Percentiles rank a stretch among this genome's conserved stretches.
Conservation (phyloP, 208 protist genomes). For the Acanthamoeba castellanii region DNA sequence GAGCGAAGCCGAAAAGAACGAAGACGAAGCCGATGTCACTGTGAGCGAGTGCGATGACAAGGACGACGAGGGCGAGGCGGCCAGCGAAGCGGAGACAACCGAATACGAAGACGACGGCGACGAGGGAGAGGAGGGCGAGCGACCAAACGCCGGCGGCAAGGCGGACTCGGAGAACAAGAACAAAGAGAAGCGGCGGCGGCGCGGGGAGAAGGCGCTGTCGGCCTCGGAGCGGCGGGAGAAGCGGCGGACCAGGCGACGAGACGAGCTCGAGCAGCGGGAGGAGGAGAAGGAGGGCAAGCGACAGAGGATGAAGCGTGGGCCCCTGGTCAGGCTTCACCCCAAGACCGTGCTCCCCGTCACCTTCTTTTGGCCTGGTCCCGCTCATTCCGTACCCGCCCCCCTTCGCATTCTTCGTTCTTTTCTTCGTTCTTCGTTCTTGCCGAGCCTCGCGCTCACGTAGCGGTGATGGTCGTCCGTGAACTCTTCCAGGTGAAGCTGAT, state of each 20-base stretch:
- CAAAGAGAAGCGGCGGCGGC: background rate
- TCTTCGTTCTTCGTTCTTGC: background rate
- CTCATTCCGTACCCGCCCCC: background rate
- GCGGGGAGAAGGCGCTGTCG: background rate
- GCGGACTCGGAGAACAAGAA: background rate
- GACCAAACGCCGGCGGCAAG: background rate
- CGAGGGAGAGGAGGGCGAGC: background rate
- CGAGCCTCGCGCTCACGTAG: too few species aligned
- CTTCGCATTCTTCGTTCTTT: background rate
- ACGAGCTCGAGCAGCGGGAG: background rate
- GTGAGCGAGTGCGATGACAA: background rate
- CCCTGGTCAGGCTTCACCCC: constrained; percentile 26
- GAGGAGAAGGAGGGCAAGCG: constrained; percentile 35
- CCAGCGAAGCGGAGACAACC: background rate
- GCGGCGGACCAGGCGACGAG: background rate
- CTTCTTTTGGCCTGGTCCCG: constrained; percentile 23
- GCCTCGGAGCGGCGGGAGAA: background rate
- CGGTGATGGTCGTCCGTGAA: too few species aligned
- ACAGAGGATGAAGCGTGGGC: constrained; percentile 50
- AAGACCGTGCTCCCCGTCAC: constrained; percentile 57
- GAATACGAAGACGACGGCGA: background rate
- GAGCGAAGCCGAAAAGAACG: too few species aligned
- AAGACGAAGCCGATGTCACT: background rate
- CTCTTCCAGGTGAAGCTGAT: background rate
- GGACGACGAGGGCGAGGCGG: background rate